Evolutionary conservation across 768 basidiomycete species (phyloP).

Genomic region (Sporobolomyces roseus): DNA sequence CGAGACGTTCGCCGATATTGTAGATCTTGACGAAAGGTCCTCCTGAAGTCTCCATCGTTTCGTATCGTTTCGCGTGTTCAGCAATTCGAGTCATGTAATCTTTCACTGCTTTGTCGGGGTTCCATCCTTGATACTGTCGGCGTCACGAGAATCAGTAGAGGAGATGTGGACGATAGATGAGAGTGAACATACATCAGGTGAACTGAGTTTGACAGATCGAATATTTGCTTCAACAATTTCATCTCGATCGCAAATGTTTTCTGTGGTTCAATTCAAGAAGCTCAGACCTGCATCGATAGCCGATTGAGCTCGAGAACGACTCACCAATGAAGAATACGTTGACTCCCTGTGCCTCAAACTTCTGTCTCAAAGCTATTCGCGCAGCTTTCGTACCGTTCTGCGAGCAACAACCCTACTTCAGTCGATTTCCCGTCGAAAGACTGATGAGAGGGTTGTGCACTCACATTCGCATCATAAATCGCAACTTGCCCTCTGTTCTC

Average conservation of each 20-base stretch:
- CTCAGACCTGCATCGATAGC: no score
- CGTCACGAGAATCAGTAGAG: not conserved
- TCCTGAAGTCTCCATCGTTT: slow-evolving; percentile 82
- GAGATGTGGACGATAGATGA: not conserved
- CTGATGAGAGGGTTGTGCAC: not conserved
- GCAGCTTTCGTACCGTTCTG: slow-evolving; percentile 66
- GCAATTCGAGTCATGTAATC: slow-evolving; percentile 88
- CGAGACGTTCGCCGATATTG: slow-evolving; percentile 95
- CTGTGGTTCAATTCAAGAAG: slow-evolving; percentile 51
- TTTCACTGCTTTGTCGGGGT: slow-evolving; percentile 81
- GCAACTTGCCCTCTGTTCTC: slow-evolving; percentile 82
- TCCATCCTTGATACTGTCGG: slow-evolving; percentile 80
- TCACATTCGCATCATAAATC: slow-evolving; percentile 87
- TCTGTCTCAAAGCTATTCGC: slow-evolving; percentile 70
- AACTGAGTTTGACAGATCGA: slow-evolving; percentile 93
- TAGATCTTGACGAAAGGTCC: slow-evolving; percentile 93
- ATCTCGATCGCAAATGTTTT: slow-evolving; percentile 83
- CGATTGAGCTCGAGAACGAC: slow-evolving; percentile 16
- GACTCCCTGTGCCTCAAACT: slow-evolving; percentile 76
- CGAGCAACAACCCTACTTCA: no score
- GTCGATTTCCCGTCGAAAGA: not conserved
- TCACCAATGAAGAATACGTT: slow-evolving; percentile 90
- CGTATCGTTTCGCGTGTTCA: slow-evolving; percentile 80
- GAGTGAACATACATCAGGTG: slow-evolving; percentile 67
- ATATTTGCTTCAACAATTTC: slow-evolving; percentile 89